Evolutionary conservation across 148 eudicot species (phyloP).

Genomic region (Rhododendron ferrugineum): DNA sequence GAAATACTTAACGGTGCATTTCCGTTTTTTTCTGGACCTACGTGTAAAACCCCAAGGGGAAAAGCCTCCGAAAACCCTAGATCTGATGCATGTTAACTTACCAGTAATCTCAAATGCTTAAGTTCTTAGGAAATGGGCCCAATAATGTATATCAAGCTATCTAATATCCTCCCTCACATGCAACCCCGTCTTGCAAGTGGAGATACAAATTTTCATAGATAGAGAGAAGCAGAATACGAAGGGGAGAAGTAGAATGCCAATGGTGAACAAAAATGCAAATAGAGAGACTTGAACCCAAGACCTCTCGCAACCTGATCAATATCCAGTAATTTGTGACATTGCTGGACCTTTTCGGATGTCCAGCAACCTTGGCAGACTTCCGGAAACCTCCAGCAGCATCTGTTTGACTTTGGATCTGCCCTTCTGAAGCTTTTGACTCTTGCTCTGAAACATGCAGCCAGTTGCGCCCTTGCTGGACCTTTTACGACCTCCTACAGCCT

Average conservation of each 20-base stretch:
- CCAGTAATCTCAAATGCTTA: not conserved
- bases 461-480: not conserved
- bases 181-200: not conserved
- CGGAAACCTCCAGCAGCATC: not conserved
- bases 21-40: too few species aligned
- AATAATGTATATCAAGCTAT: not conserved
- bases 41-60: not conserved
- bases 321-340: not conserved
- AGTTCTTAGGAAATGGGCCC: not conserved
- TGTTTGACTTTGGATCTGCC: not conserved
- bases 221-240: not conserved
- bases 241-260: not conserved
- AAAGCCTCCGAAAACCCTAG: not conserved
- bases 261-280: not conserved
- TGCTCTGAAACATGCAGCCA: not conserved
- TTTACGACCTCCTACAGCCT: not conserved
- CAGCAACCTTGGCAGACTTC: not conserved
- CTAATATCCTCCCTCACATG: not conserved
- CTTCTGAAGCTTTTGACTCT: not conserved
- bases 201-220: not conserved
- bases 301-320: not conserved
- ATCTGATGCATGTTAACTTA: not conserved
- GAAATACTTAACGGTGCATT: too few species aligned
- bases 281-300: not conserved
- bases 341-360: not conserved